Base-by-base conservation (phyloP, 2,329 filamentous ascomycete species). In the Penicillium sp. region DNA sequence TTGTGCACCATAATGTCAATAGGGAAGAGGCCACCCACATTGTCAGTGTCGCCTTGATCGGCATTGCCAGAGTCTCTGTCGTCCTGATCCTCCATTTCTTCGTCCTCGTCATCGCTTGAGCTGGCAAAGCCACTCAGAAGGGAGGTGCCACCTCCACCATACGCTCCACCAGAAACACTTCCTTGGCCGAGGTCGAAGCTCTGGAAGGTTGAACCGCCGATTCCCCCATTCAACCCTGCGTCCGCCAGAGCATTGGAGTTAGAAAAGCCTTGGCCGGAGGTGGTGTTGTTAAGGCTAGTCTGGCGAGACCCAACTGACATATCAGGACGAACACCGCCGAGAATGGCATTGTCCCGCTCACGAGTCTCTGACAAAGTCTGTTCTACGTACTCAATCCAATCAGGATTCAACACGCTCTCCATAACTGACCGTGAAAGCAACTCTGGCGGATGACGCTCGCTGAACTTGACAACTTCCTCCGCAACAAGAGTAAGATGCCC, bases 401-500 rank as follows among this genome's bases (percentile, higher is more conserved):
- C 84, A 46, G 84, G 83, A 63, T 88, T 85, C 76, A 93, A 87
- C 43, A 97, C 88, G 60, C 85, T 88, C 60, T 95, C 87, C 57
- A 95, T 77, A 3, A 98, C 88, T 12, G 79, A 77, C 53, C 88
- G 84, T 0, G 89, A 93, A 9, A 97, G 77, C 19, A 91, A 75
- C 70, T 97, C 90, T 1, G 89, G 86, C 3, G 91, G 86, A 67
- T 96, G 88, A 48, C 93, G 83, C 69, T 96, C 93, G 32, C 89
- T 95, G 65, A 98, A 97, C 70, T 97, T 98, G 65, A 97, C 89
- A 17, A 98, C 93, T 69, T 98, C 93, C 69, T 98, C 93, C 28
- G 93, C 91, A 53, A 98, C 96, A 26, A 98, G 79, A 0, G 93
- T 98, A 44, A 98, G 76, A 68, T 98, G 93, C 3, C 93, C 93